Evolutionary conservation across 148 eudicot species (phyloP).

Genomic region (Rhododendron ferrugineum): DNA sequence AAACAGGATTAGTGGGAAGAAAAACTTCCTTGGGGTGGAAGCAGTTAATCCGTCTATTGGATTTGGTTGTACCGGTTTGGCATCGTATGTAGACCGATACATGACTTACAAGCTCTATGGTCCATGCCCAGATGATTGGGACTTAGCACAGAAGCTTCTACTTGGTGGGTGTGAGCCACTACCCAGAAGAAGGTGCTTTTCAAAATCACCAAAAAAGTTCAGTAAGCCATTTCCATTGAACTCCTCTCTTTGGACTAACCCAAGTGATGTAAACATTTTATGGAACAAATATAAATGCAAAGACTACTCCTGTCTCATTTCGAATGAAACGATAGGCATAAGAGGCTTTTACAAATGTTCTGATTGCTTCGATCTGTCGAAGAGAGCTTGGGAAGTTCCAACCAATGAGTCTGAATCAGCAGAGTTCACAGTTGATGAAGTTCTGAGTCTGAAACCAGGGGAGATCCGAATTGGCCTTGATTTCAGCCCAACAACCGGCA

Average conservation of each 20-base stretch:
- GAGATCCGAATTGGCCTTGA: conserved; percentile 20
- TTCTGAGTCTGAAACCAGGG: conserved; percentile 16
- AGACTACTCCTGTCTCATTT: conserved; percentile 16
- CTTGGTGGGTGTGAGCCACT: conserved; percentile 25
- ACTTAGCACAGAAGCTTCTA: conserved; percentile 27
- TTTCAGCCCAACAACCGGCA: conserved; percentile 19
- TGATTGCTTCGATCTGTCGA: conserved; percentile 18
- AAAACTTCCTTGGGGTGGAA: conserved; percentile 21
- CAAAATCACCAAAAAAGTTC: conserved; percentile 20
- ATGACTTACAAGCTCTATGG: conserved; percentile 15
- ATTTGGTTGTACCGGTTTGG: conserved; percentile 11
- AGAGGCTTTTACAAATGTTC: conserved; percentile 20
- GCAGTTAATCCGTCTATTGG: conserved; percentile 18
- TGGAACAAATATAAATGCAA: conserved; percentile 23
- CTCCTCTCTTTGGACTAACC: conserved; percentile 21
- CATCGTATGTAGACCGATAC: conserved; percentile 11
- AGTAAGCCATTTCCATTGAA: conserved; percentile 5
- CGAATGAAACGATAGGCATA: neutral
- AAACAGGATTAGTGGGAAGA: conserved; percentile 18
- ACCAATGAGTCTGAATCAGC: neutral
- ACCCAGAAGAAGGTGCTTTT: conserved; percentile 28
- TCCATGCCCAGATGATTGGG: conserved; percentile 28
- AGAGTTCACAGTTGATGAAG: conserved; percentile 19
- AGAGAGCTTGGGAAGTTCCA: conserved; percentile 18
- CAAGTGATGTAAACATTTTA: conserved; percentile 11